phyloP scores from a whole-genome alignment of 768 basidiomycete genomes.

The Agaricus subrufescens region DNA sequence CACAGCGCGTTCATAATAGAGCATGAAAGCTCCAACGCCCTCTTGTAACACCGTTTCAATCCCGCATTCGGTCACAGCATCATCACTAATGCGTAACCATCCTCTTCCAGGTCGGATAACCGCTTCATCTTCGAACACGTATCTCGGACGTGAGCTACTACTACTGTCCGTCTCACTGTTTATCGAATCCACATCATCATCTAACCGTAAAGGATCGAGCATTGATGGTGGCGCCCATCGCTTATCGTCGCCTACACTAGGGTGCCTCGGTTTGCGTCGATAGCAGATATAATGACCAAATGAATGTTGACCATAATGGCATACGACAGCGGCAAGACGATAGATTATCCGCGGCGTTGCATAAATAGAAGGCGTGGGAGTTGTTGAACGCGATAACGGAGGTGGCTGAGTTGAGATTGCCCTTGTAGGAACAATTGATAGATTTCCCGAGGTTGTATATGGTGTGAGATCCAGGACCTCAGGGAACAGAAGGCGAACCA shows the following conservation, averaged over 20 bases:
- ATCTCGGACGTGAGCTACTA: not conserved
- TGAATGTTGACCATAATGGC: slow-evolving; percentile 89
- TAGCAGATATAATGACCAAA: slow-evolving; percentile 96
- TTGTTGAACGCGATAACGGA: slow-evolving; percentile 9
- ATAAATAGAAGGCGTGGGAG: slow-evolving; percentile 18
- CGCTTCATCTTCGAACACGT: slow-evolving; percentile 21
- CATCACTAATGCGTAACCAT: slow-evolving; percentile 90
- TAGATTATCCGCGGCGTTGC: slow-evolving; percentile 68
- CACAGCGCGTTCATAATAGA: slow-evolving; percentile 81
- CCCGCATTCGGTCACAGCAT: slow-evolving; percentile 70
- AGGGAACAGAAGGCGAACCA: slow-evolving; percentile 74
- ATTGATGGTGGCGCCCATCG: slow-evolving; percentile 29
- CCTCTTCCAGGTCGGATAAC: slow-evolving; percentile 47
- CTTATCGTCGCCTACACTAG: slow-evolving; percentile 32
- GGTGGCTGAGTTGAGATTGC: slow-evolving; percentile 67
- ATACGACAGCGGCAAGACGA: slow-evolving; percentile 79
- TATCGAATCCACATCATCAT: slow-evolving; percentile 19
- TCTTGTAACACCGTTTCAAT: slow-evolving; percentile 70
- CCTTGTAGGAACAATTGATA: slow-evolving; percentile 63
- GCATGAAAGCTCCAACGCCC: slow-evolving; percentile 81
- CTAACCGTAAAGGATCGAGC: slow-evolving; percentile 23
- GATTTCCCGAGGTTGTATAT: slow-evolving; percentile 77
- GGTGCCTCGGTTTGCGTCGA: slow-evolving; percentile 69
- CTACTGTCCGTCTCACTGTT: slow-evolving; percentile 13
- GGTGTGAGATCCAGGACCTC: slow-evolving; percentile 87